Conservation (phyloP, 1,139 yeast genomes). For the Lodderomyces pseudojiufengensis region DNA sequence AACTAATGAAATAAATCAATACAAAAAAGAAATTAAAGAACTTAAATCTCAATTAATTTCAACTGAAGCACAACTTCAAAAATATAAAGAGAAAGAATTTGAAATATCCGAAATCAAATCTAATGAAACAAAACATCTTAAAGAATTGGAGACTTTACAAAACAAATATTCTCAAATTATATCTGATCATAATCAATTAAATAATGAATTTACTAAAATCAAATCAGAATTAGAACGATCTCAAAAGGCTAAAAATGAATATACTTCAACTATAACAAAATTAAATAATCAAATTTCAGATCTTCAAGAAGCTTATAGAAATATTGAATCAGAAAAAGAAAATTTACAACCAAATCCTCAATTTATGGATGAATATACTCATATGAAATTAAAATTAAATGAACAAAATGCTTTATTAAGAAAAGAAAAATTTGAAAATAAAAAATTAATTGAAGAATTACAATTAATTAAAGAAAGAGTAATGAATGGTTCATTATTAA, state of each 20-base stretch:
- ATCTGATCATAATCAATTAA: slow-evolving; percentile 13
- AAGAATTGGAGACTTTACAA: slow-evolving; percentile 8
- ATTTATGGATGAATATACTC: slow-evolving; percentile 45
- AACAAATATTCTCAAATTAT: slow-evolving; percentile 5
- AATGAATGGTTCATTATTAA: slow-evolving; percentile 20
- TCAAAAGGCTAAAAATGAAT: slow-evolving; percentile 23
- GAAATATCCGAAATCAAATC: slow-evolving; percentile 6
- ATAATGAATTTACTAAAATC: slow-evolving; percentile 19
- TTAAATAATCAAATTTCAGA: slow-evolving; percentile 23
- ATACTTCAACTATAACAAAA: slow-evolving; percentile 23
- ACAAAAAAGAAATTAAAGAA: slow-evolving; percentile 12
- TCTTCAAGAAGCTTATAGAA: slow-evolving; percentile 18
- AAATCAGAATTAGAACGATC: slow-evolving; percentile 37
- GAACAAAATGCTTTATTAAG: slow-evolving; percentile 50
- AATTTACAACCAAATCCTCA: slow-evolving; percentile 36
- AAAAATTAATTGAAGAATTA: slow-evolving; percentile 54
- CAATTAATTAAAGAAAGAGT: slow-evolving; percentile 48
- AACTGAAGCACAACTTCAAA: slow-evolving; percentile 5
- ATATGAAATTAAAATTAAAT: slow-evolving; percentile 49
- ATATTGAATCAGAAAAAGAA: slow-evolving; percentile 31
- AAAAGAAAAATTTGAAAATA: slow-evolving; percentile 52
- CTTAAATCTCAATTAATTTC: slow-evolving; percentile 13
- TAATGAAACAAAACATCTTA: slow-evolving; percentile 6
- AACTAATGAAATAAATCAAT: slow-evolving; percentile 10
- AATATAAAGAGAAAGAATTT: slow-evolving; percentile 1